These are phyloP conservation scores for Collybia nuda DNA, from an alignment of 768 basidiomycete genomes.

Conservation along the genomic window DNA sequence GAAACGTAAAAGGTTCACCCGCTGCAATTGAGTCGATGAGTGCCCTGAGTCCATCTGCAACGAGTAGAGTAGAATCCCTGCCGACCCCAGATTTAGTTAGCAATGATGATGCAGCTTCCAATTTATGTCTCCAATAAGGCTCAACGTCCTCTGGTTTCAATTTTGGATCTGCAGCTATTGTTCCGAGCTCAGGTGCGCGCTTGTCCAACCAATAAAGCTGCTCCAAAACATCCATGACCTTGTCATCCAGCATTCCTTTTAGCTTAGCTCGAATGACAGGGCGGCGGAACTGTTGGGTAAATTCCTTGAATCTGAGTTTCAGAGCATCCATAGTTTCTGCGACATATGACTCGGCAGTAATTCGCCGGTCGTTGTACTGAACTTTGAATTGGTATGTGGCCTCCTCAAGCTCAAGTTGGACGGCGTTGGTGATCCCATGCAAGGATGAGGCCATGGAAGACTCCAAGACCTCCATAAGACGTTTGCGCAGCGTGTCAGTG, in stretches of 20 bases:
- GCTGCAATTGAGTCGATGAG: slow-evolving; percentile 88
- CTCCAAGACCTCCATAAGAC: slow-evolving; percentile 96
- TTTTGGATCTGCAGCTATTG: slow-evolving; percentile 67
- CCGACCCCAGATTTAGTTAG: slow-evolving; percentile 97
- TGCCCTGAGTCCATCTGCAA: slow-evolving; percentile 88
- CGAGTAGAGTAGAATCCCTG: slow-evolving; percentile 88
- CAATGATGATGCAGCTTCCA: slow-evolving; percentile 89
- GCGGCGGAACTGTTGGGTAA: slow-evolving; percentile 82
- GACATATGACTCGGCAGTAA: slow-evolving; percentile 95
- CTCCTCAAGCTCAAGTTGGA: slow-evolving; percentile 96
- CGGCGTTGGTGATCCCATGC: slow-evolving; percentile 95
- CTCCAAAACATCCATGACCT: slow-evolving; percentile 96
- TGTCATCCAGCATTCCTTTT: slow-evolving; percentile 92
- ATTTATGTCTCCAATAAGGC: slow-evolving; percentile 93
- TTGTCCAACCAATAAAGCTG: slow-evolving; percentile 97
- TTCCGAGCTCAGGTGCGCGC: slow-evolving; percentile 72
- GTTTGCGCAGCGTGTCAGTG: slow-evolving; percentile 83
- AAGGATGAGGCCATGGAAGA: slow-evolving; percentile 96
- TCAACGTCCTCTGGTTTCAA: slow-evolving; percentile 77
- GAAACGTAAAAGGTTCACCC: slow-evolving; percentile 90
- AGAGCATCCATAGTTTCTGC: slow-evolving; percentile 95
- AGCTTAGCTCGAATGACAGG: slow-evolving; percentile 87
- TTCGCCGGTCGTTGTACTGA: slow-evolving; percentile 92
- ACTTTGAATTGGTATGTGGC: slow-evolving; percentile 99
- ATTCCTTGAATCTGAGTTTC: slow-evolving; percentile 87